Conservation (phyloP, 1,139 yeast genomes). For the Saccharomycopsis hybrid region DNA sequence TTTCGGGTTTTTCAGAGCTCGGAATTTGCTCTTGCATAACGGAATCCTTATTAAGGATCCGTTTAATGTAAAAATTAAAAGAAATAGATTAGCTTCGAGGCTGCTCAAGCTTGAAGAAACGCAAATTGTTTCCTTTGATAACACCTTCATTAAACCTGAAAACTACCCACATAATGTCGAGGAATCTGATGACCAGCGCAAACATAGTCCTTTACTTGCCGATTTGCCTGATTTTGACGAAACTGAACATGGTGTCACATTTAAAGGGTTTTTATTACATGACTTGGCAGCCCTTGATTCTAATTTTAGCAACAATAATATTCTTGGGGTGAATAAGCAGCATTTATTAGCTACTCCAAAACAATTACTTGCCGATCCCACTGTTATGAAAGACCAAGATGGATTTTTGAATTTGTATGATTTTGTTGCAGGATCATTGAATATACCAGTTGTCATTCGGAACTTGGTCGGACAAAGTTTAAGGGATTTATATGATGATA, state of each 20-base stretch:
- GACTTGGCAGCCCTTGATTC: background rate
- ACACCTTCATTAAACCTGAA: slow-evolving; percentile 7
- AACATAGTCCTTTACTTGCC: background rate
- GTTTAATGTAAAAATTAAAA: slow-evolving; percentile 4
- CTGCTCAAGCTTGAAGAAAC: slow-evolving; percentile 7
- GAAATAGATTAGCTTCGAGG: slow-evolving; percentile 9
- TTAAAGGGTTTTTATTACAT: slow-evolving; percentile 5
- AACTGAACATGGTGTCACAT: background rate
- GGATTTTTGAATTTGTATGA: slow-evolving; percentile 14
- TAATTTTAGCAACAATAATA: background rate
- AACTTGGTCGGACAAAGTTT: slow-evolving; percentile 17
- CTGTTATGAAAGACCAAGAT: background rate
- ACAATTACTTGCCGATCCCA: background rate
- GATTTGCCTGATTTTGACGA: background rate
- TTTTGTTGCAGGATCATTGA: background rate
- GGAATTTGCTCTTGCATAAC: slow-evolving; percentile 13
- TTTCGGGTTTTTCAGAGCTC: slow-evolving; percentile 12
- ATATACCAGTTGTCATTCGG: slow-evolving; percentile 9
- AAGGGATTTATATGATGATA: slow-evolving; percentile 17
- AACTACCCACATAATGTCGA: slow-evolving; percentile 13
- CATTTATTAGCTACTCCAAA: background rate
- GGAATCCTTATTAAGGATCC: slow-evolving; percentile 12
- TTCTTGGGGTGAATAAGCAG: background rate
- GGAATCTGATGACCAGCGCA: background rate
- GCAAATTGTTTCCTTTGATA: slow-evolving; percentile 12